A percentile compares a stretch with the other conserved stretches of the same genome.
Conservation (phyloP, 768 basidiomycete species). For the Boletus rubroflammeus region DNA sequence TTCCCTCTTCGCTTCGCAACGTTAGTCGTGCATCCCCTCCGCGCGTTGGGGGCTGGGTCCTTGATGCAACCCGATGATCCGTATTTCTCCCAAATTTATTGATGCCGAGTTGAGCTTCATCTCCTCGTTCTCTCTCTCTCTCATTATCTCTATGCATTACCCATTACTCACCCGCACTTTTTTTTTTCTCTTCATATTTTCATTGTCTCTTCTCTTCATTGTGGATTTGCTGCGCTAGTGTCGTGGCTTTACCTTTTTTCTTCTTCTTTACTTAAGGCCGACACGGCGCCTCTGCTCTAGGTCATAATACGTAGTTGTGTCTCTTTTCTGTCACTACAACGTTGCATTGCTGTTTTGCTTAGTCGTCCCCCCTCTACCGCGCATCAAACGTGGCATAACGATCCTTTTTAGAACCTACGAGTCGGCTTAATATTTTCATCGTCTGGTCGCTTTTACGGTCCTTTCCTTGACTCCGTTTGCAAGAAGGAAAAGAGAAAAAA, state of each 20-base stretch:
- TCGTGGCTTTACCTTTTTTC: slow-evolving; percentile 12
- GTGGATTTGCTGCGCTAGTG: slow-evolving; percentile 24
- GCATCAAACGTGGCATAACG: slow-evolving; percentile 26
- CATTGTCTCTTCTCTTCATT: slow-evolving; percentile 3
- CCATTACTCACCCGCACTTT: slow-evolving; percentile 22
- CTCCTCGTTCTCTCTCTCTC: background rate
- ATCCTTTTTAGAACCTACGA: slow-evolving; percentile 25
- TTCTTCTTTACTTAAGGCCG: slow-evolving; percentile 23
- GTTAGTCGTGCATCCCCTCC: slow-evolving; percentile 33
- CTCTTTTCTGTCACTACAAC: slow-evolving; percentile 22
- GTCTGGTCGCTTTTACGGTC: slow-evolving; percentile 9
- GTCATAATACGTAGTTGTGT: slow-evolving; percentile 29
- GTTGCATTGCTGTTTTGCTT: slow-evolving; percentile 33
- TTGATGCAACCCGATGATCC: slow-evolving; percentile 12
- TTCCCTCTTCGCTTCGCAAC: slow-evolving; percentile 75
- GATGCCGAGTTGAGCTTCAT: slow-evolving; percentile 21
- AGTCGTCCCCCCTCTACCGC: slow-evolving; percentile 8
- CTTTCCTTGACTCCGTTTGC: background rate
- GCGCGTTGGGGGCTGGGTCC: slow-evolving; percentile 25
- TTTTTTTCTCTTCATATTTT: slow-evolving; percentile 8
- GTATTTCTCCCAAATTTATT: slow-evolving; percentile 17
- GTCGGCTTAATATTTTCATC: slow-evolving; percentile 20
- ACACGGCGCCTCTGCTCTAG: slow-evolving; percentile 21
- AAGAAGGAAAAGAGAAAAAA: slow-evolving; percentile 8
- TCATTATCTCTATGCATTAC: slow-evolving; percentile 32